Evolutionary conservation across 495 filamentous ascomycete genomes (phyloP), one percentile per base, ranked within the genome.

Genomic region (Penicillium ucsense): DNA sequence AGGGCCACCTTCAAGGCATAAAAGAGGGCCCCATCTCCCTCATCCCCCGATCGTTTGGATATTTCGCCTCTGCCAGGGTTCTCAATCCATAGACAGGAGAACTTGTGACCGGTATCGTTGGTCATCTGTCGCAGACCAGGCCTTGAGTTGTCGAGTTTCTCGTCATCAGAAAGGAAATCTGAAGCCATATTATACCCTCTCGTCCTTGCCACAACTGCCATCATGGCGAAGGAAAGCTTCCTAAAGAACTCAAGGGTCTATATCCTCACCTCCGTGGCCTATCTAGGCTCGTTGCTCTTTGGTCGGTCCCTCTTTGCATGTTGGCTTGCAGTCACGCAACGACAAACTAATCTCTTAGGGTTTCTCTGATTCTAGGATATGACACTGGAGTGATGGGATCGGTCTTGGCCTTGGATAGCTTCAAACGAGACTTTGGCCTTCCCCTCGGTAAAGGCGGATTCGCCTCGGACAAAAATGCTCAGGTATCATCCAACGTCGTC

Each of bases 351-450:
- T 10, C 40, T 41, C 0, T 20, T 20, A 2, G 20, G 20, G 20
- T 20, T 20, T 20, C 20, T 10, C 29, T 20, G 29, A 2, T 3
- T 30, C 8, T 46, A 73, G 68, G 68, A 31, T 76, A 74, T 62
- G 77, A 82, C 53, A 81, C 77, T 5, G 77, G 77, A 56, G 75
- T 81, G 4, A 78, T 81, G 67, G 74, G 79, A 43, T 71, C 68
- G 45, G 75, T 81, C 29, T 66, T 81, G 11, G 72, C 76, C 8
- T 60, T 81, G 9, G 59, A 61, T 9, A 71, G 70, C 43, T 81
- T 81, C 71, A 75, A 79, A 50, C 59, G 64, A 32, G 77, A 80
- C 56, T 80, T 81, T 52, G 64, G 67, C 31, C 63, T 76, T 12
- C 67, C 69, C 6, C 41, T 49, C 1, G 59, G 42, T 31, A 45